Evolutionary conservation across 306 rosid genomes (phyloP), one percentile per base, ranked within the genome.

Genomic region (Pyrus communis): DNA sequence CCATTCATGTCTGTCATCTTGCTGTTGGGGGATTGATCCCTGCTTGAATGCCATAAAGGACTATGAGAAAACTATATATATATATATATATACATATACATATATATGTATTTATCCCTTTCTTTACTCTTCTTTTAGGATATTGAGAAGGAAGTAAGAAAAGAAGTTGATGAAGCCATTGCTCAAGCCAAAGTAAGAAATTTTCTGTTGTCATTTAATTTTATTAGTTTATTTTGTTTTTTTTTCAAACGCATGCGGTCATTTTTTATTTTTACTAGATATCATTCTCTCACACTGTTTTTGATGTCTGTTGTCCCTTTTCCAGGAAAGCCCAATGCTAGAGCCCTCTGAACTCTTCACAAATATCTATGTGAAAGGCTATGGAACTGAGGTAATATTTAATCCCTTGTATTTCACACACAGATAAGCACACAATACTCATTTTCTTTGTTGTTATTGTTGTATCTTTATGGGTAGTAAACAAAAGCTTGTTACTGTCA

Each of bases 151-250:
- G 89, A 91, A 87, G 57, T 75, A 62, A 89, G 96, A 78, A 96
- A 83, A 84, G 76, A 91, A 84, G 98, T 92, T 51, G 99, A 96
- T 7, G 98, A 96, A 31, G 97, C 98, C 66, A 92, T 96, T 73
- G 98, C 97, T 31, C 79, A 84, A 87, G 98, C 99, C 60, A 96
- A 92, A 96, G 99, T 96, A 82, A 70, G 83, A 71, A 75, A 46
- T 78, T 17, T 64, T 35, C 30, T 43, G 23, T 38, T 69, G 46
- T 57, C 25, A 70, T 73, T 78, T 31, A 2, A 46, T 60, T 45
- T 45, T 12, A 30, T 3, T 28, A 46, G 60, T 65, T 60, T 43
- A 58, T 49, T 42, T 40, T 18, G 21, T 52, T 31, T 19, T 2
- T 22, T 22, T 42, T 43, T 7, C 1, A 21, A 25, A 12, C 1